Evolutionary conservation across 2,329 filamentous ascomycete species (phyloP), one percentile per base, ranked within the genome.

Genomic region (Hypoxylon sp.): DNA sequence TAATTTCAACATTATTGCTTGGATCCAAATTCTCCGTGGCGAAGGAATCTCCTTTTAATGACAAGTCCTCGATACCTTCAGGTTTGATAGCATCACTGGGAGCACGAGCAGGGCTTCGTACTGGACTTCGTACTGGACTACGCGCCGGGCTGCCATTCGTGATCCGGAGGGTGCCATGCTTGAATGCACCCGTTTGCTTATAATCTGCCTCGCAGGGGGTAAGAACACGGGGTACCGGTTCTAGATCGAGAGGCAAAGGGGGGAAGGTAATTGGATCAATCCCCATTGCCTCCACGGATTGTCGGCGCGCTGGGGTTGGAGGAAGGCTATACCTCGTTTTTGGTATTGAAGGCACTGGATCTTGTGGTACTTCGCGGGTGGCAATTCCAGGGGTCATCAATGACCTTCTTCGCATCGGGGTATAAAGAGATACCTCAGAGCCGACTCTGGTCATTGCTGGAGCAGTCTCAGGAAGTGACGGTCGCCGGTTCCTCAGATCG

Each of bases 101-200:
- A 50, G 72, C 66, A 51, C 63, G 62, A 13, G 70, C 62, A 13
- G 82, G 79, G 50, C 84, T 88, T n/a, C 80, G 78, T 13, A 78
- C 77, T 1, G 89, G 89, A 51, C 84, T 88, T n/a, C 80, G 78
- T 13, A 78, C 77, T 2, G 89, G 89, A 64, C 84, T 87, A 11
- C 88, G 78, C 11, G 78, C 77, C 2, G 89, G 89, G 63, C 84
- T 87, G 13, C 88, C 89, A 76, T 91, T 91, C 22, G 83, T 89
- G 62, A 91, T 90, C 37, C 87, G 85, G 55, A 91, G 74, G 1
- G 88, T 88, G 1, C 89, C 89, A 59, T 89, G 84, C 74, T 89
- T 89, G 75, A 89, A 90, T 10, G 84, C 86, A 2, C 89, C 89
- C 33, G 88, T 84, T 50, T 90, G 87, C 66, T 83, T 82, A 72